Percentiles rank a stretch among this genome's conserved stretches.
phyloP scores from a whole-genome alignment of 2,329 filamentous ascomycete genomes.

The Fusarium nodosum region DNA sequence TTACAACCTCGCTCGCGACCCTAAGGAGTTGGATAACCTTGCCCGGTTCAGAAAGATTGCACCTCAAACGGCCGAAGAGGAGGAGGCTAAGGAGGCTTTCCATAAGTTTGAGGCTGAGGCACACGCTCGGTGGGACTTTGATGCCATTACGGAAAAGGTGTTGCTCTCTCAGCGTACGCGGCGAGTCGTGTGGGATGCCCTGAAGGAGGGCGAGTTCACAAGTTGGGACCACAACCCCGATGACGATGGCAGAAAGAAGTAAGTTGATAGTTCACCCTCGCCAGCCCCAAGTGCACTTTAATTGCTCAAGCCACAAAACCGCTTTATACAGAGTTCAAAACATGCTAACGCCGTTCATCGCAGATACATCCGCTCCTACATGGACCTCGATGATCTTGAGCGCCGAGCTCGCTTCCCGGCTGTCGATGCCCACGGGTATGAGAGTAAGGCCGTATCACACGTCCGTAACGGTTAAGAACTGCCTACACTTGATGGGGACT shows the following conservation, averaged over 20 bases:
- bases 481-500: neutral
- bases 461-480: constrained; percentile 49
- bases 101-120: constrained; percentile 81
- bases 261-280: constrained; percentile 50
- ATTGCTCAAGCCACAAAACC: constrained; percentile 44
- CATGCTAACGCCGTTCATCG: constrained; percentile 46
- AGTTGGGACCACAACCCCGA: constrained; percentile 88
- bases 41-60: constrained; percentile 61
- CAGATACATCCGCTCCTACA: constrained; percentile 88
- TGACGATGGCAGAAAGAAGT: constrained; percentile 77
- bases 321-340: constrained; percentile 48
- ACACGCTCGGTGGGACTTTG: constrained; percentile 82
- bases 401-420: constrained; percentile 79
- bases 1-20: constrained; percentile 82
- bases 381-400: constrained; percentile 85
- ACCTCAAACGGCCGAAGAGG: constrained; percentile 59
- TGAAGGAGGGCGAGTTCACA: constrained; percentile 81
- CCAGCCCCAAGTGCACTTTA: constrained; percentile 28
- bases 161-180: constrained; percentile 83
- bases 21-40: constrained; percentile 82
- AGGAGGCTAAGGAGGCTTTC: constrained; percentile 65
- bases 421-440: constrained; percentile 68
- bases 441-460: constrained; percentile 59
- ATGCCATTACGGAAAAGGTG: constrained; percentile 80
- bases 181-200: constrained; percentile 81